Conservation (phyloP, 2,329 filamentous ascomycete genomes). For the Aspergillus phoenicis region DNA sequence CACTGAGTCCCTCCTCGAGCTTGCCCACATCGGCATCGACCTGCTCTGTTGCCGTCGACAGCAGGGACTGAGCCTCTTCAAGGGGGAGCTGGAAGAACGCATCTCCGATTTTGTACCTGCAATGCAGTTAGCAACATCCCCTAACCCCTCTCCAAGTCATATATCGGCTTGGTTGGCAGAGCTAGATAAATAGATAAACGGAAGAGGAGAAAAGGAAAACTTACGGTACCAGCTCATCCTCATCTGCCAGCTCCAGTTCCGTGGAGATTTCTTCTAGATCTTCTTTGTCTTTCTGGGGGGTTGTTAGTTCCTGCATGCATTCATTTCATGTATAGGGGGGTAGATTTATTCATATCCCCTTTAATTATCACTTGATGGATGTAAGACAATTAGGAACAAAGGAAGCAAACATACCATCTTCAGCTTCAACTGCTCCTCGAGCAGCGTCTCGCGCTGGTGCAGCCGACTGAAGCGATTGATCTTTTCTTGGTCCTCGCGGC, state of each 20-base stretch:
- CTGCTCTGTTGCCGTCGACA: constrained; percentile 68
- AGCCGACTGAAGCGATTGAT: constrained; percentile 97
- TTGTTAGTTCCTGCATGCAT: neutral
- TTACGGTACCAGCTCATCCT: constrained; percentile 90
- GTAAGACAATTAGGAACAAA: neutral
- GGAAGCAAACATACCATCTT: constrained; percentile 62
- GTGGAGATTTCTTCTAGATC: constrained; percentile 90
- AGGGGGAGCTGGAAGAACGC: constrained; percentile 88
- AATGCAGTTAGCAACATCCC: constrained; percentile 11
- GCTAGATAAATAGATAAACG: neutral
- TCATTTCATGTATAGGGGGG: neutral
- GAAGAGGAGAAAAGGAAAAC: constrained; percentile 35
- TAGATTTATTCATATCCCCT: neutral
- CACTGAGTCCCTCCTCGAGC: constrained; percentile 75
- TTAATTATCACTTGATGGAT: neutral
- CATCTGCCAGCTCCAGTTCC: constrained; percentile 91
- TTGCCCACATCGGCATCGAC: constrained; percentile 75
- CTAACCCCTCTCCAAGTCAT: neutral
- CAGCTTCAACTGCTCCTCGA: constrained; percentile 77
- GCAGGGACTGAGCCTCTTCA: constrained; percentile 81
- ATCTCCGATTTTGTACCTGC: constrained; percentile 93
- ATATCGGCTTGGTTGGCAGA: neutral
- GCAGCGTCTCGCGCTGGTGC: constrained; percentile 76
- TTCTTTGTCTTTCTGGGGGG: constrained; percentile 88
- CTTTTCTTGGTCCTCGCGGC: constrained; percentile 95